These are phyloP conservation scores for Bretziella fagacearum DNA, from an alignment of 2,329 filamentous ascomycete species.

Conservation along the genomic window DNA sequence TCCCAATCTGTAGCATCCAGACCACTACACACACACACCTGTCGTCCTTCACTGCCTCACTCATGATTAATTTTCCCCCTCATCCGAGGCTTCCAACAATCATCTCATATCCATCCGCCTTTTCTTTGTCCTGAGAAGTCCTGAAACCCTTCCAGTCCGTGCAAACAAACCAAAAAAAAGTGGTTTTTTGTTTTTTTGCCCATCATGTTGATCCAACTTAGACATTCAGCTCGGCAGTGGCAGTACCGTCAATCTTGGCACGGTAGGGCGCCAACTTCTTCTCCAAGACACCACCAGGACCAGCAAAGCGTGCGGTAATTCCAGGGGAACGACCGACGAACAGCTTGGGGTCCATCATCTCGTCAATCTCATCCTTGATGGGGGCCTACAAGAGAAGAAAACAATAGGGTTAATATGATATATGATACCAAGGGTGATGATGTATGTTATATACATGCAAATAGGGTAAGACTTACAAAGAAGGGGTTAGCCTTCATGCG, in stretches of 20 bases:
- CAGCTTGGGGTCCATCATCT: constrained; percentile 44
- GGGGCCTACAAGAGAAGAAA: constrained; percentile 23
- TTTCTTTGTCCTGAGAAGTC: background rate
- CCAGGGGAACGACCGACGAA: constrained; percentile 29
- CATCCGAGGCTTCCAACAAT: background rate
- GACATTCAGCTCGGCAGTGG: constrained; percentile 25
- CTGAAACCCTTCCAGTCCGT: too few species aligned
- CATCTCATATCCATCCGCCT: background rate
- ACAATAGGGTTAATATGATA: background rate
- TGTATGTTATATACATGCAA: background rate
- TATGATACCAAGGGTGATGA: background rate
- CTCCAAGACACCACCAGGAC: constrained; percentile 24
- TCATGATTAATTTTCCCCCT: too few species aligned
- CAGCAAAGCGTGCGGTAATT: constrained; percentile 31
- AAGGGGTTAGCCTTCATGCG: constrained; percentile 56
- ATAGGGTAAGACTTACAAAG: constrained; percentile 33
- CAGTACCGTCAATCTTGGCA: constrained; percentile 21
- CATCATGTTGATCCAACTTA: constrained; percentile 16
- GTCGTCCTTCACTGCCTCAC: too few species aligned
- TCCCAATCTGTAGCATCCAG: background rate
- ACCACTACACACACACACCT: background rate
- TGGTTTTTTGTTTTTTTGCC: too few species aligned
- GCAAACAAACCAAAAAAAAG: background rate
- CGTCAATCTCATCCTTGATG: constrained; percentile 51
- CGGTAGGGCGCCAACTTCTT: constrained; percentile 25